phyloP scores from a whole-genome alignment of 768 basidiomycete species.

The Boletales sp. region DNA sequence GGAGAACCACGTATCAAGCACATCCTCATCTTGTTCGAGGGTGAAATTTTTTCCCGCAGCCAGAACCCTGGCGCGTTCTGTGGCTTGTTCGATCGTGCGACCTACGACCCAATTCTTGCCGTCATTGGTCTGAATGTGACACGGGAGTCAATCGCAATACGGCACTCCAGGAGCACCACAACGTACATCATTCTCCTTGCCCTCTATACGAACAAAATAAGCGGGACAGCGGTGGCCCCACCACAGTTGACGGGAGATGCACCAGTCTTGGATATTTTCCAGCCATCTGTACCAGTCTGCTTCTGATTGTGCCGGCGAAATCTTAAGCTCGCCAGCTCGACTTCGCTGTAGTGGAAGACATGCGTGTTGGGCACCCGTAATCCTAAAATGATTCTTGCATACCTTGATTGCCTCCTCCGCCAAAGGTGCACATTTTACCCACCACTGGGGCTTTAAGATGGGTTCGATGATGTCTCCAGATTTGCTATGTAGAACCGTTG shows the following conservation, averaged over 20 bases:
- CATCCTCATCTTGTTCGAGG: slow-evolving; percentile 92
- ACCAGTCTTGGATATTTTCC: slow-evolving; percentile 96
- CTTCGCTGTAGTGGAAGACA: slow-evolving; percentile 58
- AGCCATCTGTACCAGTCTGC: slow-evolving; percentile 97
- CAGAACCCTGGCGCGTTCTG: slow-evolving; percentile 63
- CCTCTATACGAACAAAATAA: slow-evolving; percentile 86
- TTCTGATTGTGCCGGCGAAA: slow-evolving; percentile 82
- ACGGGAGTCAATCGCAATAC: neutral
- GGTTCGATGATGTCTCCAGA: slow-evolving; percentile 97
- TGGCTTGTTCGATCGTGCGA: slow-evolving; percentile 71
- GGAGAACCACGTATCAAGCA: slow-evolving; percentile 99
- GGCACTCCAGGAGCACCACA: neutral
- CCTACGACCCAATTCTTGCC: slow-evolving; percentile 92
- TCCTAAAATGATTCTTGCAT: neutral
- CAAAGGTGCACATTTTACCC: slow-evolving; percentile 90
- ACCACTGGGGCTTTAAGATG: slow-evolving; percentile 97
- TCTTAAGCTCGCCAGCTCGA: slow-evolving; percentile 77
- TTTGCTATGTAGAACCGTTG: slow-evolving; percentile 52
- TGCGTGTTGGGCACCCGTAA: neutral
- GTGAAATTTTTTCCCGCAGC: slow-evolving; percentile 66
- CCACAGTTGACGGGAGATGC: slow-evolving; percentile 98
- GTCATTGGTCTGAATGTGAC: slow-evolving; percentile 48
- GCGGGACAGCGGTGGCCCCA: slow-evolving; percentile 98
- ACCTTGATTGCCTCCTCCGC: slow-evolving; percentile 90
- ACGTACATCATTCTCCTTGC: slow-evolving; percentile 61